phyloP scores from a whole-genome alignment of 202 grass and related monocot genomes.

The Sporobolus alterniflorus region DNA sequence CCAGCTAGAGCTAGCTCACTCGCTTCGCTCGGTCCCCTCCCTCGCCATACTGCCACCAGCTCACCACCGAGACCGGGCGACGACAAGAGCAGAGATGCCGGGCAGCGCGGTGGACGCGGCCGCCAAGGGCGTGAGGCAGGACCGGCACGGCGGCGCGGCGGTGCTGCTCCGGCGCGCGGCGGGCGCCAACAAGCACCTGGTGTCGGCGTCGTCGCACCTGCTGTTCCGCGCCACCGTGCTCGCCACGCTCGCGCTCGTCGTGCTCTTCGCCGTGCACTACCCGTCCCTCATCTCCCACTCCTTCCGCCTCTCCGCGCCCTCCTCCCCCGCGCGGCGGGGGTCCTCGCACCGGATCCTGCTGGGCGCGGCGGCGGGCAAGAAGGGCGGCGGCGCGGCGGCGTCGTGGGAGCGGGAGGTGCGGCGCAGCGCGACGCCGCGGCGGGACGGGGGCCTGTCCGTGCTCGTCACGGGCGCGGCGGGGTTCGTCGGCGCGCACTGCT shows the following conservation, averaged over 20 bases:
- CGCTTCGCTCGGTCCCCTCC: neutral
- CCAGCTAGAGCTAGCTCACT: too few relatives aligned
- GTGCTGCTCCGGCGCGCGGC: constrained; percentile 63
- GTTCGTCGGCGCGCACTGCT: constrained; percentile 74
- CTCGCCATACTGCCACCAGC: neutral
- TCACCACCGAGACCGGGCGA: too few relatives aligned
- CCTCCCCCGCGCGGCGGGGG: constrained; percentile 1
- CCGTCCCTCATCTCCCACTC: constrained; percentile 53
- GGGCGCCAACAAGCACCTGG: constrained; percentile 71
- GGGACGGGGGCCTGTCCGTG: constrained; percentile 52
- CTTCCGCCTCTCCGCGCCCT: constrained; percentile 42
- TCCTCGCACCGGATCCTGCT: constrained; percentile 65
- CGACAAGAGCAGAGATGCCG: constrained; percentile 13
- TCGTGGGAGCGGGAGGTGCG: constrained; percentile 58
- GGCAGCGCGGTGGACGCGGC: constrained; percentile 47
- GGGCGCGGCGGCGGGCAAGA: constrained; percentile 16
- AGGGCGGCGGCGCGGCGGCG: constrained; percentile 20
- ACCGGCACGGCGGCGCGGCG: constrained; percentile 50
- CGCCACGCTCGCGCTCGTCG: constrained; percentile 56
- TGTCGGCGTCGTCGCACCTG: constrained; percentile 63
- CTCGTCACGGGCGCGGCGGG: constrained; percentile 76
- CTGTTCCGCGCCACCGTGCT: constrained; percentile 88
- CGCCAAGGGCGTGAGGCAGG: constrained; percentile 56
- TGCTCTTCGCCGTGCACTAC: constrained; percentile 60
- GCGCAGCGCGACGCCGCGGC: constrained; percentile 45